Evolutionary conservation across 495 filamentous ascomycete genomes (phyloP), one percentile per base, ranked within the genome.

Genomic region (Daldinia bambusicola): DNA sequence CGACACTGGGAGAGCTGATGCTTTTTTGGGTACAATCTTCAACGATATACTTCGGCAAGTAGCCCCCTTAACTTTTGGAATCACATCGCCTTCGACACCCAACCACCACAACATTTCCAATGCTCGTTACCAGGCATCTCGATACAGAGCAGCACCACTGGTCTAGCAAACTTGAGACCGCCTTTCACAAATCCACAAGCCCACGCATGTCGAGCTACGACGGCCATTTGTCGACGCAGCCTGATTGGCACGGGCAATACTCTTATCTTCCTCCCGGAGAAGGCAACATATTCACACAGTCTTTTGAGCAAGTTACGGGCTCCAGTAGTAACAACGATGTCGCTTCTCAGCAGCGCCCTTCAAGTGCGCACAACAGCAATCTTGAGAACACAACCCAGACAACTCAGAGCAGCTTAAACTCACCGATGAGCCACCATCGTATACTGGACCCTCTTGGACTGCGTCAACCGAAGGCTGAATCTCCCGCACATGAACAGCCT

Each of bases 121-220:
- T 88, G 85, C 85, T 88, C 78, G 85, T 85, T 82, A 84, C 84
- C 79, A 84, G 85, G 80, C 82, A 83, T 77, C 80, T 79, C 78
- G 83, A 84, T 73, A 82, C 84, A 77, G 85, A 85, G 81, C 84
- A 84, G 78, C 85, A 78, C 78, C 82, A 82, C 81, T 88, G 85
- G 85, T 85, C 85, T 76, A 84, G 81, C 81, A 88, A 86, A 80
- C 83, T 85, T 71, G 83, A 85, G 77, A 82, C 80, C 74, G 71
- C 81, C 68, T 85, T 84, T 76, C 79, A 82, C 63, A 84, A 84
- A 73, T 69, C 83, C 55, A 77, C 82, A 66, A 80, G 79, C 79
- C 78, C 83, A 84, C 86, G 86, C 81, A 88, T 88, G 86, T 87
- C 86, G 84, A 86, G 83, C 83, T 81, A 84, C 76, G 83, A 84